Conservation (phyloP, 2,329 filamentous ascomycete species). For the Clonostachys sp. region DNA sequence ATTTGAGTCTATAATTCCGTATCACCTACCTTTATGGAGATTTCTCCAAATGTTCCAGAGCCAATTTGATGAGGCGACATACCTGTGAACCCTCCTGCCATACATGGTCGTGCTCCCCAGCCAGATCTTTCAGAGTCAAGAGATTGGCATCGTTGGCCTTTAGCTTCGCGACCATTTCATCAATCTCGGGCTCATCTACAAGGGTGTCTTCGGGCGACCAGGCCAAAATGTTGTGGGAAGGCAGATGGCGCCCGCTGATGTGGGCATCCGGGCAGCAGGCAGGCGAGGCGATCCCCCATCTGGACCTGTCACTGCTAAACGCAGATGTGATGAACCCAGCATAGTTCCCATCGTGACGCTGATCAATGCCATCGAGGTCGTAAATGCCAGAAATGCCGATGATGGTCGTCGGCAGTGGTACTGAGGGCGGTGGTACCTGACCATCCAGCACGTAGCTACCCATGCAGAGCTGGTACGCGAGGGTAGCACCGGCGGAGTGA, state of each 20-base stretch:
- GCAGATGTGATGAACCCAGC: slow-evolving; percentile 51
- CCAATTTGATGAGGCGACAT: background rate
- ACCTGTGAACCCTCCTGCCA: slow-evolving; percentile 57
- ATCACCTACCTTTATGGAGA: no score
- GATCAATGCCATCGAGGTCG: slow-evolving; percentile 50
- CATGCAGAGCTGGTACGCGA: slow-evolving; percentile 58
- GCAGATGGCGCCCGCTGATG: slow-evolving; percentile 10
- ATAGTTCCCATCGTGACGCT: slow-evolving; percentile 44
- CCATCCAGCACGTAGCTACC: slow-evolving; percentile 20
- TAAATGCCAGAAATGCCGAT: slow-evolving; percentile 64
- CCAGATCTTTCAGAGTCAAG: slow-evolving; percentile 32
- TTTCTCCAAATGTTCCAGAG: no score
- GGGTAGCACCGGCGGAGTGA: slow-evolving; percentile 59
- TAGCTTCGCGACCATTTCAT: slow-evolving; percentile 47
- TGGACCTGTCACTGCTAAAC: slow-evolving; percentile 47
- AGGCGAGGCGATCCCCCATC: slow-evolving; percentile 55
- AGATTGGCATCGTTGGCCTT: slow-evolving; percentile 25
- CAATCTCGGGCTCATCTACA: slow-evolving; percentile 53
- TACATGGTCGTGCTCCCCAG: slow-evolving; percentile 58
- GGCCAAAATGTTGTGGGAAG: slow-evolving; percentile 32
- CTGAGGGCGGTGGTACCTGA: slow-evolving; percentile 7
- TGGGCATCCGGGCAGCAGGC: slow-evolving; percentile 10
- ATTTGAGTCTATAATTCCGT: background rate
- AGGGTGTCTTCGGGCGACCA: slow-evolving; percentile 43
- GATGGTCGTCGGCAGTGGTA: slow-evolving; percentile 44